Evolutionary conservation across 2,329 filamentous ascomycete species (phyloP).

Genomic region (Incumbomyces lentus): DNA sequence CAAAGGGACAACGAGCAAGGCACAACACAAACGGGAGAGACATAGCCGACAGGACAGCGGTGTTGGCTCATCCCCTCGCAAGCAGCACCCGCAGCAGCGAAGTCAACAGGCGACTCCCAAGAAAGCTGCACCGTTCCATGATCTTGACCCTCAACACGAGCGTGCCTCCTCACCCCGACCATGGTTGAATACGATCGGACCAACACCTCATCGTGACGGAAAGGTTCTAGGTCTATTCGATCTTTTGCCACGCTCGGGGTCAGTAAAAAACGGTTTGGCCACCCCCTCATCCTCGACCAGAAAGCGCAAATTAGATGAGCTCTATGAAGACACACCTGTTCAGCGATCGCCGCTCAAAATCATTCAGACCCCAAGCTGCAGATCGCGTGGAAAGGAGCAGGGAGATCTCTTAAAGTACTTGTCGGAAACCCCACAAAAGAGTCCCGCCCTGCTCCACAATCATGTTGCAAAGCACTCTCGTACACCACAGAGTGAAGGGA

Average conservation of each 20-base stretch:
- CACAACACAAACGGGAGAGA: not conserved
- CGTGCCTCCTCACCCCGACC: constrained; percentile 27
- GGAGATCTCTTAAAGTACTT: constrained; percentile 6
- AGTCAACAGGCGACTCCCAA: constrained; percentile 25
- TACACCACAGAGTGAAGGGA: constrained; percentile 35
- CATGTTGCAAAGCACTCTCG: constrained; percentile 18
- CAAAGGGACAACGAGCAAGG: constrained; percentile 14
- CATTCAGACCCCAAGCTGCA: constrained; percentile 29
- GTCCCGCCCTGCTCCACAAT: not conserved
- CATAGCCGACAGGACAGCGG: constrained; percentile 14
- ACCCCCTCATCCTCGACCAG: constrained; percentile 20
- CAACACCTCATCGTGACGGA: constrained; percentile 40
- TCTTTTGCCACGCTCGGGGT: constrained; percentile 32
- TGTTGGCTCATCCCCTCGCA: constrained; percentile 13
- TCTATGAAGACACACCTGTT: constrained; percentile 3
- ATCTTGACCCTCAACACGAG: constrained; percentile 36
- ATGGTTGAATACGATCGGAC: constrained; percentile 32
- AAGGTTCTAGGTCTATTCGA: constrained; percentile 40
- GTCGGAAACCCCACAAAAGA: constrained; percentile 1
- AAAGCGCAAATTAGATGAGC: constrained; percentile 14
- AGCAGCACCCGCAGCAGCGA: not conserved
- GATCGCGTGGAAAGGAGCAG: constrained; percentile 17
- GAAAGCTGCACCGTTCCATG: constrained; percentile 29
- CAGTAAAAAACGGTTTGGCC: constrained; percentile 23
- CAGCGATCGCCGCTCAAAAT: constrained; percentile 1